phyloP scores from a whole-genome alignment of 2,329 filamentous ascomycete species.

The Blastomyces gilchristii region DNA sequence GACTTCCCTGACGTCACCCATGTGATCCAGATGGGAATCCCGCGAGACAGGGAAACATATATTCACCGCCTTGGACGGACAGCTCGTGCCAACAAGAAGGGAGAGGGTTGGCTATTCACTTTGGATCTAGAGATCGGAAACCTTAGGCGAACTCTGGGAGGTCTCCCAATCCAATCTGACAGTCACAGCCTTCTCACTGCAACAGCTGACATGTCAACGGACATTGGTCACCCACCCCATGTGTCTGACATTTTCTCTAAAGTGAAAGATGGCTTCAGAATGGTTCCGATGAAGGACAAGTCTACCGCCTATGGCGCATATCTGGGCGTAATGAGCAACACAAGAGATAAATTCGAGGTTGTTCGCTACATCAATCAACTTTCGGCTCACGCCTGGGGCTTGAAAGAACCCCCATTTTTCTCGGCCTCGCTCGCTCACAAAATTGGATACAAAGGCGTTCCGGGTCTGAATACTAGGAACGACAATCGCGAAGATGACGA shows the following conservation, averaged over 20 bases:
- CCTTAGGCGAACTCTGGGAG: constrained; percentile 43
- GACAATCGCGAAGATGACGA: not conserved
- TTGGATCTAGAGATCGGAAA: constrained; percentile 40
- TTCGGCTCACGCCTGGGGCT: constrained; percentile 31
- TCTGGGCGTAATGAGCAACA: constrained; percentile 24
- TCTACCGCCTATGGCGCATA: constrained; percentile 47
- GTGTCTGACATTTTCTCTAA: constrained; percentile 17
- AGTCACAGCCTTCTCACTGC: constrained; percentile 36
- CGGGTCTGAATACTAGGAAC: not conserved
- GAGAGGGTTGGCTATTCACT: constrained; percentile 53
- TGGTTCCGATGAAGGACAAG: constrained; percentile 26
- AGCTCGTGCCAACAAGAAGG: constrained; percentile 54
- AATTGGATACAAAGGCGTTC: not conserved
- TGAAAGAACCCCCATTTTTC: constrained; percentile 18
- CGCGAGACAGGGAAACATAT: constrained; percentile 57
- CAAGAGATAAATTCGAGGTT: constrained; percentile 2
- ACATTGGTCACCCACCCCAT: constrained; percentile 15
- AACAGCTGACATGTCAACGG: constrained; percentile 27
- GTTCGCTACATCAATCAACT: constrained; percentile 20
- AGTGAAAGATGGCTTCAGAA: constrained; percentile 29
- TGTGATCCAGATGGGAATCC: constrained; percentile 61
- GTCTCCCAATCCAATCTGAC: constrained; percentile 44
- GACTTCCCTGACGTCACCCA: constrained; percentile 74
- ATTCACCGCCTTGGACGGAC: constrained; percentile 71
- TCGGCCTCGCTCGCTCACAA: not conserved